phyloP scores from a whole-genome alignment of 176 grass and related monocot species.

The Lolium perenne region DNA sequence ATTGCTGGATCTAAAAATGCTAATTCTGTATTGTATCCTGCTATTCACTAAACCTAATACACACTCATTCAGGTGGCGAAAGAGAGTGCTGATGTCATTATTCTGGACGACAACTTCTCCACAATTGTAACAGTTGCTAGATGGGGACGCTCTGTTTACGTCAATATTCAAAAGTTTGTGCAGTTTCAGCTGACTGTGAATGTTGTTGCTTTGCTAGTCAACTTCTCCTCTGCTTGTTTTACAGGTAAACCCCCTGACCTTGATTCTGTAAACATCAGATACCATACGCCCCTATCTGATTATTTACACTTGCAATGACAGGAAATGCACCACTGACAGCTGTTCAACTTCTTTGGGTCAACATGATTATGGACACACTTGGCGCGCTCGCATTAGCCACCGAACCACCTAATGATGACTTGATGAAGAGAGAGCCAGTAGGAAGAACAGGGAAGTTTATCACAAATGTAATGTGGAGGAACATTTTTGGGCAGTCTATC shows the following conservation, averaged over 20 bases:
- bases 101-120: conserved; percentile 98
- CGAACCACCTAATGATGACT: conserved; percentile 76
- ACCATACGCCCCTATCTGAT: conserved; percentile 26
- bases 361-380: conserved; percentile 99
- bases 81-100: conserved; percentile 99
- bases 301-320: conserved; percentile 45
- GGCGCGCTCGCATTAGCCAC: conserved; percentile 93
- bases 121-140: conserved; percentile 95
- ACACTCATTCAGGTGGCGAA: conserved; percentile 85
- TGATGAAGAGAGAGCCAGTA: conserved; percentile 95
- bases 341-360: conserved; percentile 98
- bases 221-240: conserved; percentile 95
- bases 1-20: neutral
- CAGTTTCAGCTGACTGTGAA: conserved; percentile 98
- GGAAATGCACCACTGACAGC: conserved; percentile 90
- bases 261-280: conserved; percentile 17
- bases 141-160: conserved; percentile 97
- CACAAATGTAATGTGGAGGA: conserved; percentile 95
- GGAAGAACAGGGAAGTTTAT: conserved; percentile 94
- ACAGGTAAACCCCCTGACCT: conserved; percentile 55
- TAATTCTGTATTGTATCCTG: conserved; percentile 15
- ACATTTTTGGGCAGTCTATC: conserved; percentile 84
- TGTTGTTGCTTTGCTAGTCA: conserved; percentile 85
- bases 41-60: conserved; percentile 40
- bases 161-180: conserved; percentile 99